Percentiles rank a stretch among this genome's conserved stretches.
Conservation (phyloP, 305 asterid species). For the Solanum hybrid region DNA sequence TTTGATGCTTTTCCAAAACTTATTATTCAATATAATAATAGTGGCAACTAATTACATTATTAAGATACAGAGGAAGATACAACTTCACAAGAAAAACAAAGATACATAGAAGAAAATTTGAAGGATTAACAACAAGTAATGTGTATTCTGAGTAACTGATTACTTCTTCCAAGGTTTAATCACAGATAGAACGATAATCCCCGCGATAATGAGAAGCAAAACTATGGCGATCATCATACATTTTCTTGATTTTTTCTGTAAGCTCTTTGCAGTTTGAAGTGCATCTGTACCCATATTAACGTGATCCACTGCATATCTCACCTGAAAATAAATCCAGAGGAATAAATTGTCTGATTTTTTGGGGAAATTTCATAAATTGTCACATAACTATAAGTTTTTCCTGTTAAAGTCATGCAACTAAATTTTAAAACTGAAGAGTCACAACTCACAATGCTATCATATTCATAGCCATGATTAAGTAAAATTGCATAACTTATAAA, state of each 20-base stretch:
- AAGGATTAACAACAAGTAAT: not conserved
- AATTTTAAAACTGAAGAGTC: not conserved
- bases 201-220: slow-evolving; percentile 46
- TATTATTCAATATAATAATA: not conserved
- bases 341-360: not conserved
- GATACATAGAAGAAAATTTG: not conserved
- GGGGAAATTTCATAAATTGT: not conserved
- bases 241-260: slow-evolving; percentile 76
- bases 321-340: slow-evolving; percentile 23
- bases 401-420: not conserved
- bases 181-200: slow-evolving; percentile 46
- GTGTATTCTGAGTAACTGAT: not conserved
- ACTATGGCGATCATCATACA: slow-evolving; percentile 61
- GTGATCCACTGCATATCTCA: slow-evolving; percentile 69
- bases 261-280: slow-evolving; percentile 63
- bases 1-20: not conserved
- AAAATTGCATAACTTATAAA: not conserved
- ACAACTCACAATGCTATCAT: not conserved
- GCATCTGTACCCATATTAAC: slow-evolving; percentile 70
- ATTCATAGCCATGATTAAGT: no score
- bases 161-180: slow-evolving; percentile 61
- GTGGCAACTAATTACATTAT: not conserved
- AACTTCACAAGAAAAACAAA: not conserved
- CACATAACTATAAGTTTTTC: not conserved
- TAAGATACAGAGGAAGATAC: not conserved